These are phyloP conservation scores for Chaetomium globosum DNA, from an alignment of 2,329 filamentous ascomycete genomes.

Conservation along the genomic window DNA sequence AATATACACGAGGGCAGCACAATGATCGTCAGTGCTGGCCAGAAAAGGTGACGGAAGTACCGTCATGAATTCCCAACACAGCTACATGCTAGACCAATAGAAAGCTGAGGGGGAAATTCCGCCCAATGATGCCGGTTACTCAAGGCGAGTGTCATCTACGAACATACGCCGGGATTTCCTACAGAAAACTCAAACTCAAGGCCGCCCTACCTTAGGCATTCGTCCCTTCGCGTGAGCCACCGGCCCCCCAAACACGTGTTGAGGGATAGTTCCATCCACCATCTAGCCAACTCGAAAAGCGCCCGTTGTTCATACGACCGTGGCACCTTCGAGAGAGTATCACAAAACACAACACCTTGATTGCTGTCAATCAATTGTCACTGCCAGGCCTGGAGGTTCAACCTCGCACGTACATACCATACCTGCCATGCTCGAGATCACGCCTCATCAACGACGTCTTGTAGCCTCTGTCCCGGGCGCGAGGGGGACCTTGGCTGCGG, in stretches of 20 bases:
- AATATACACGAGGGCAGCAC: background rate
- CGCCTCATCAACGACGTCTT: constrained; percentile 3
- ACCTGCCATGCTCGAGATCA: constrained; percentile 5
- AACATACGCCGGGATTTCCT: background rate
- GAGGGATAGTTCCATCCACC: no score
- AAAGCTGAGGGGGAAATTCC: background rate
- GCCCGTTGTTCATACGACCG: background rate
- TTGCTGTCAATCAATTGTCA: background rate
- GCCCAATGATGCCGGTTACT: background rate
- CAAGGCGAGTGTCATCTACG: background rate
- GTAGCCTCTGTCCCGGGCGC: background rate
- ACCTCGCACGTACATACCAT: background rate
- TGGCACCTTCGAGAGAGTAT: background rate
- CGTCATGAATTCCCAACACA: background rate
- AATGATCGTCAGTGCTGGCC: background rate
- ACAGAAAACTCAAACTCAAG: background rate
- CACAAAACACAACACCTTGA: background rate
- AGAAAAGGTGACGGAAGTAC: background rate
- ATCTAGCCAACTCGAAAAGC: no score
- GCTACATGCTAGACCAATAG: background rate
- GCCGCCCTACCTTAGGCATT: no score
- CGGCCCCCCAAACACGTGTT: background rate
- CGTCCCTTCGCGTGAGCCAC: no score
- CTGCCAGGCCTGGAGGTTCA: background rate
- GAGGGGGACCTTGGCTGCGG: background rate